These are phyloP conservation scores for Carpinus fangiana DNA, from an alignment of 306 rosid genomes.

Conservation along the genomic window DNA sequence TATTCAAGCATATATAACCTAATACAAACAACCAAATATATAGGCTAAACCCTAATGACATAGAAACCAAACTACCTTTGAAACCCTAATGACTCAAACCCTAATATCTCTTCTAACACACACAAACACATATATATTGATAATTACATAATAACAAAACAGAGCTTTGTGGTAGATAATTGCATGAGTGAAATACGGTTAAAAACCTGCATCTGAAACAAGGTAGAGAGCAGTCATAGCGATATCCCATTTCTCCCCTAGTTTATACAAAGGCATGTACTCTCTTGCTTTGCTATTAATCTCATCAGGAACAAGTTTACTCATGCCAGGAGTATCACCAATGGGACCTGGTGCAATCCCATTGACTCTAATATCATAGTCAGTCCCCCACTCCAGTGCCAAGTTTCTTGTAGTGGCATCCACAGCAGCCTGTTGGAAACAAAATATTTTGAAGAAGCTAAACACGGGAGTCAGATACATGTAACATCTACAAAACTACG, in stretches of 20 bases:
- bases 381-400: slow-evolving; percentile 98
- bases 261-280: slow-evolving; percentile 57
- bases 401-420: slow-evolving; percentile 91
- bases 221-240: slow-evolving; percentile 92
- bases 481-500: slow-evolving; percentile 14
- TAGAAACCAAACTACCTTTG: too few relatives aligned
- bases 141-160: slow-evolving; percentile 2
- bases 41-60: too few relatives aligned
- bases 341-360: slow-evolving; percentile 98
- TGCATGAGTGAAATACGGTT: slow-evolving; percentile 11
- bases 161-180: slow-evolving; percentile 4
- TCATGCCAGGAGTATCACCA: slow-evolving; percentile 80
- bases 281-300: slow-evolving; percentile 49
- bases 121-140: background rate
- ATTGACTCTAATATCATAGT: slow-evolving; percentile 84
- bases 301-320: slow-evolving; percentile 81
- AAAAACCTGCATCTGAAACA: slow-evolving; percentile 84
- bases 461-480: slow-evolving; percentile 15
- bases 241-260: slow-evolving; percentile 96
- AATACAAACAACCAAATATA: too few relatives aligned
- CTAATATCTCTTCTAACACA: too few relatives aligned
- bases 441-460: background rate
- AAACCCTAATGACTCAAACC: too few relatives aligned
- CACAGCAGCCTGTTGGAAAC: slow-evolving; percentile 75
- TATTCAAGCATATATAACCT: too few relatives aligned